phyloP scores from a whole-genome alignment of 2,329 filamentous ascomycete species.

The Ceratocystis harringtonii region DNA sequence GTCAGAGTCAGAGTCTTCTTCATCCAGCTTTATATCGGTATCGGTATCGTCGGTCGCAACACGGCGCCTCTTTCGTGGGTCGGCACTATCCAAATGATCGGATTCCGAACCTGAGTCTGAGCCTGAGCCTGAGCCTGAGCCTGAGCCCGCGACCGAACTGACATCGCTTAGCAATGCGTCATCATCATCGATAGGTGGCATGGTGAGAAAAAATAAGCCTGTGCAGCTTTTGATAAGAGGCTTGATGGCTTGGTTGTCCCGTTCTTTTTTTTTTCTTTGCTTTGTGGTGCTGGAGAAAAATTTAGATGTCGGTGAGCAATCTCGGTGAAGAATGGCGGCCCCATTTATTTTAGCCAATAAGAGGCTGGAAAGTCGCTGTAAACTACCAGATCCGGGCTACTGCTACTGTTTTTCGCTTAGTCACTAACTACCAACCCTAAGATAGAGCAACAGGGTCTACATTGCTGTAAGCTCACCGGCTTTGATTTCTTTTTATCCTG shows the following conservation, averaged over 20 bases:
- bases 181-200: slow-evolving; percentile 15
- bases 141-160: slow-evolving; percentile 6
- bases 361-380: background rate
- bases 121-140: no score
- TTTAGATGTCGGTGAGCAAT: slow-evolving; percentile 1
- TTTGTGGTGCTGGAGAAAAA: background rate
- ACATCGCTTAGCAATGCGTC: slow-evolving; percentile 5
- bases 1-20: slow-evolving; percentile 21
- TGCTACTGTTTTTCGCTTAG: background rate
- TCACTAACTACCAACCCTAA: background rate
- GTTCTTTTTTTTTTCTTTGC: background rate
- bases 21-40: slow-evolving; percentile 24
- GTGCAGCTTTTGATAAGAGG: background rate
- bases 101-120: slow-evolving; percentile 27
- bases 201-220: background rate
- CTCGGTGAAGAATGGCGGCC: background rate
- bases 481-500: no score
- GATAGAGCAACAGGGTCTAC: no score
- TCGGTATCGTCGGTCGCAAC: slow-evolving; percentile 16
- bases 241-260: background rate
- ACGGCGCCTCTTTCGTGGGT: slow-evolving; percentile 32
- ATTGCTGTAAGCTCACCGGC: no score
- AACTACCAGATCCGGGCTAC: background rate
- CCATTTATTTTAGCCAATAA: background rate
- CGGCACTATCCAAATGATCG: slow-evolving; percentile 33